phyloP scores from a whole-genome alignment of 2,329 filamentous ascomycete genomes.

The Penicillium aurantiogriseum region DNA sequence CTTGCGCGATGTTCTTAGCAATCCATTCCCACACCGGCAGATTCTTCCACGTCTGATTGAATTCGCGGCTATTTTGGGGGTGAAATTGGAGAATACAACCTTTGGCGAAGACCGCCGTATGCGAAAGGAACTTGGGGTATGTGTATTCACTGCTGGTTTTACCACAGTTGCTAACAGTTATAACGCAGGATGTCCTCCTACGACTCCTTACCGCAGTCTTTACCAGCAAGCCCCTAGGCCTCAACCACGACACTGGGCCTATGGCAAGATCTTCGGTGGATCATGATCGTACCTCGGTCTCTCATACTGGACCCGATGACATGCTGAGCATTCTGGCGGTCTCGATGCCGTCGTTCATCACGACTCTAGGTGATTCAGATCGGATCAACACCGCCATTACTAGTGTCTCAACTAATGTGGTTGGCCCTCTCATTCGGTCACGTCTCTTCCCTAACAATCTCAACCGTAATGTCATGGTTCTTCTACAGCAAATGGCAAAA shows the following conservation, averaged over 20 bases:
- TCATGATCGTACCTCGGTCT: slow-evolving; percentile 39
- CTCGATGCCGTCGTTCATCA: slow-evolving; percentile 76
- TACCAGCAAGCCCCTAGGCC: slow-evolving; percentile 77
- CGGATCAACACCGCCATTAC: slow-evolving; percentile 74
- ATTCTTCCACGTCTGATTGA: slow-evolving; percentile 82
- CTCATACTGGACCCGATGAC: slow-evolving; percentile 62
- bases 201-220: slow-evolving; percentile 89
- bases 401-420: slow-evolving; percentile 78
- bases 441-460: slow-evolving; percentile 86
- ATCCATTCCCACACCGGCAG: slow-evolving; percentile 92
- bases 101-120: slow-evolving; percentile 93
- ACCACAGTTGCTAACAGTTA: slow-evolving; percentile 20
- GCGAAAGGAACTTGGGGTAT: slow-evolving; percentile 81
- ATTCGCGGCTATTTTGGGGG: slow-evolving; percentile 83
- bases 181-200: slow-evolving; percentile 74
- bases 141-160: slow-evolving; percentile 35
- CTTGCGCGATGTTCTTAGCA: slow-evolving; percentile 81
- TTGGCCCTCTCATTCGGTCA: slow-evolving; percentile 77
- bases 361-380: slow-evolving; percentile 82
- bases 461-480: slow-evolving; percentile 64
- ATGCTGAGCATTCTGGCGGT: slow-evolving; percentile 75
- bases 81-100: slow-evolving; percentile 96
- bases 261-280: slow-evolving; percentile 42
- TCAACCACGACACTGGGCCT: slow-evolving; percentile 57
- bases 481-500: slow-evolving; percentile 74